Base-by-base conservation (phyloP, 768 basidiomycete genomes). In the Agaricus bisporus region DNA sequence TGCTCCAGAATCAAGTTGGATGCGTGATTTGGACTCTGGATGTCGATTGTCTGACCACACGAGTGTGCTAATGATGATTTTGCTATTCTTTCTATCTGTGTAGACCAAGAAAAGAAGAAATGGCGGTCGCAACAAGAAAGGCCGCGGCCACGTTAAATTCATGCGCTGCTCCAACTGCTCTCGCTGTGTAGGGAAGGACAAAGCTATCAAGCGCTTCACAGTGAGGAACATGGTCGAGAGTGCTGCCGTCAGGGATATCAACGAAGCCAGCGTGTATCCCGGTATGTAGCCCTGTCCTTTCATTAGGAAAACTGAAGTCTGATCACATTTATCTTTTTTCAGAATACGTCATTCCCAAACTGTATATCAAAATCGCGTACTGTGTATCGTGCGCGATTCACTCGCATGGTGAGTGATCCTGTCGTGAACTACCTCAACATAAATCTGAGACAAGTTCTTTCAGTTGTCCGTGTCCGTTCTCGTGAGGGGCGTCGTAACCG, bases 171-270 rank as follows among this genome's bases (percentile, higher is more conserved):
- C 94, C 62, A 99, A 99, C 85, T 99, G 97, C 83, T 92, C 92
- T 67, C 90, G 97, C 63, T 94, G 91, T 70, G 94, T 97, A 55
- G 87, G 80, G 63, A 98, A 98, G 81, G 95, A 98, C 80, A 98
- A 98, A 83, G 95, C 95, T 61, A 97, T 98, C 87, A 97, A 97
- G 79, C 82, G 97, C 49, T 95, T 95, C 83, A 97, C 95, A 37
- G 95, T 98, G 67, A 85, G 94, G 74, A 99, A 99, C 85, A 98
- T 98, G 91, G 94, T 99, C 55, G 95, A 98, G 82, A 91, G 91
- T 67, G 97, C 97, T 42, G 95, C 95, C 51, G 91, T 98, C 62
- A 81, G 95, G 59, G 97, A 99, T 77, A 89, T 99, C 69, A 91
- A 87, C 68, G 97, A 98, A 64, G 94, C 95, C 39, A 88, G 86